Base-by-base conservation (phyloP, 257 asterid genomes). In the Solanum rostratum region DNA sequence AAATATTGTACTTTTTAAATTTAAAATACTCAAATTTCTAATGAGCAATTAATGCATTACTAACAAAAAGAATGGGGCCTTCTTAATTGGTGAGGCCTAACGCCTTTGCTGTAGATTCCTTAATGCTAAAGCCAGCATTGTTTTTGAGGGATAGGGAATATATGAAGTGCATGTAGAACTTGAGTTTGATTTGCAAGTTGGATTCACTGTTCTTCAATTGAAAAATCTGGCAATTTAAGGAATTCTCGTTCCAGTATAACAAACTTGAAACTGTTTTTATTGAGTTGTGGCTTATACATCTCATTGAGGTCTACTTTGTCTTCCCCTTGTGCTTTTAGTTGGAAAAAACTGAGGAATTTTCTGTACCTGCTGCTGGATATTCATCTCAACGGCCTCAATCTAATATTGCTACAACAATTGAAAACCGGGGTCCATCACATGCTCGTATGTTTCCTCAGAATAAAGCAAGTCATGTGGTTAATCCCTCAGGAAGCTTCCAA, bases 331-430 rank as follows among this genome's bases (percentile, higher is more conserved):
- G 33, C 68, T 88, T 90, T 86, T 85, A 95, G 99, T 94, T 95
- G 98, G 97, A 95, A 85, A 95, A 91, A 86, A 86, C 96, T 43
- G 97, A 89, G 85, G 90, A 89, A 19, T 88, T 91, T 80, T 71
- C 94, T 60, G 89, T 89, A 54, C 90, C 90, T 69, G 85, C 94
- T 52, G 85, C 91, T 53, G 69, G 91, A 24, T 91, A 91, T 79
- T 83, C 92, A 85, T 86, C 94, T 81, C 97, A 91, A 83, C 84
- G 91, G 60, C 82, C 86, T 88, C 97, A 82, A n/a, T 85, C 81
- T 20, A 90, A 88, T 80, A 71, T 94, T 73, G 93, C 87, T 33
- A 74, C 89, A 27, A 84, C 90, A 57, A 91, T 85, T 87, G 98
- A 94, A 45, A 91, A 76, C 84, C 94, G 90, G 81, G 91, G 90